These are phyloP conservation scores for Rhizopogon vesiculosus DNA, from an alignment of 768 basidiomycete species.

Conservation along the genomic window DNA sequence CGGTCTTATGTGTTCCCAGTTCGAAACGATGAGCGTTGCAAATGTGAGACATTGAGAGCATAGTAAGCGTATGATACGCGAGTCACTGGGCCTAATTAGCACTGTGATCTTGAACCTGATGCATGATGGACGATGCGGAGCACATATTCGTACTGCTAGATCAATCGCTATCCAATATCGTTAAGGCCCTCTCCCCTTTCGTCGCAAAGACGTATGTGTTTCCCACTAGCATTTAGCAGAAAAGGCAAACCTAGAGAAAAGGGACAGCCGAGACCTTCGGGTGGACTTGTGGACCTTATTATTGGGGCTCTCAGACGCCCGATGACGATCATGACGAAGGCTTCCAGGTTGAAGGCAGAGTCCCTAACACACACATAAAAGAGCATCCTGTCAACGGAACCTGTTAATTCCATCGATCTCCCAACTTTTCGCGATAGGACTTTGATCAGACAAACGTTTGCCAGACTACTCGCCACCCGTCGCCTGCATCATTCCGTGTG, in stretches of 20 bases:
- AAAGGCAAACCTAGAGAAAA: background rate
- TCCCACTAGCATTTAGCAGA: conserved; percentile 1
- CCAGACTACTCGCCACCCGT: conserved; percentile 6
- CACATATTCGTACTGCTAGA: background rate
- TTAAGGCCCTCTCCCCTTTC: background rate
- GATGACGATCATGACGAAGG: too few species aligned
- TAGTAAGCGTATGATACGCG: too few species aligned
- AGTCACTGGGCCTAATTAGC: too few species aligned
- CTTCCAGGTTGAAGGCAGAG: too few species aligned
- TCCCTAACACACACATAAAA: too few species aligned
- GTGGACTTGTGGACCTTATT: background rate
- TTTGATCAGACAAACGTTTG: conserved; percentile 3
- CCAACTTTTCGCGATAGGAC: background rate
- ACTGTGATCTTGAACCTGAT: too few species aligned
- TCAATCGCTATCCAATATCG: too few species aligned
- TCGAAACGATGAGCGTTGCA: too few species aligned
- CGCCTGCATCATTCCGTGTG: background rate
- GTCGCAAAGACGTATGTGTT: background rate
- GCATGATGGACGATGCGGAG: background rate
- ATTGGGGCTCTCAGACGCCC: too few species aligned
- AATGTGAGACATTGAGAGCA: too few species aligned
- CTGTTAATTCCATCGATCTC: background rate
- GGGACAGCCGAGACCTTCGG: background rate
- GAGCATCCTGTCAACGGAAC: background rate
- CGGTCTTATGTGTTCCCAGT: too few species aligned